These are phyloP conservation scores for Tuber melanosporum DNA, from an alignment of 495 filamentous ascomycete species.

Conservation along the genomic window DNA sequence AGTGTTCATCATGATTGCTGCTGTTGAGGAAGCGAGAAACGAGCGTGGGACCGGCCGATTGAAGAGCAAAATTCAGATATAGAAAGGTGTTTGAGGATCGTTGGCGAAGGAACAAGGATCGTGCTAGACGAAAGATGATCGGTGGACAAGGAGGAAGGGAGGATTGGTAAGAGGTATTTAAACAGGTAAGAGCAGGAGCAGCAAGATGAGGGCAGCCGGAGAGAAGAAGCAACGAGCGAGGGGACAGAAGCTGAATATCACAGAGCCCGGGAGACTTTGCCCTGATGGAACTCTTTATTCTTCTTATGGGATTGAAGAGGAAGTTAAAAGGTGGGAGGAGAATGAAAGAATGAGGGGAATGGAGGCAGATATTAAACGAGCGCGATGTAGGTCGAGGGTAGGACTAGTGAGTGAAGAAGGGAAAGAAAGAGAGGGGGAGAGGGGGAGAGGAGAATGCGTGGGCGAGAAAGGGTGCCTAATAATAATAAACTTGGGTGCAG, in stretches of 20 bases:
- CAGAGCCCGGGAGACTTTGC: not conserved
- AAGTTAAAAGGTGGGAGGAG: constrained; percentile 10
- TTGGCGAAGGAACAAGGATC: not conserved
- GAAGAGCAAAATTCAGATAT: constrained; percentile 20
- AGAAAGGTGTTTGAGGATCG: constrained; percentile 9
- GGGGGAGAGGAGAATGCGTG: constrained; percentile 25
- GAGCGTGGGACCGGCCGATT: constrained; percentile 37
- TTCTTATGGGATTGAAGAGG: constrained; percentile 11
- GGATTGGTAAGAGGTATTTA: constrained; percentile 1
- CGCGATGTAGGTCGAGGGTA: constrained; percentile 9
- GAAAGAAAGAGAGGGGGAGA: constrained; percentile 11
- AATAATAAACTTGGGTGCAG: constrained; percentile 19
- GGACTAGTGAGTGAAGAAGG: constrained; percentile 28
- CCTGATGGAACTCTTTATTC: not conserved
- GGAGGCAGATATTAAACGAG: constrained; percentile 14
- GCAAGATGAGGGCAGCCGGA: not conserved
- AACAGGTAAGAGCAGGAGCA: not conserved
- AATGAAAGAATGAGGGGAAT: constrained; percentile 8
- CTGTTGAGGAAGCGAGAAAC: constrained; percentile 28
- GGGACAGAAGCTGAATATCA: not conserved
- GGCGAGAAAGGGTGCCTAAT: constrained; percentile 17
- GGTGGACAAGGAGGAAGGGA: not conserved
- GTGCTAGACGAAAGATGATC: not conserved
- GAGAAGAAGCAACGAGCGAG: not conserved
- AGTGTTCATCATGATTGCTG: constrained; percentile 33